These are phyloP conservation scores for Capsicum rhomboideum DNA, from an alignment of 257 asterid genomes.

Conservation along the genomic window DNA sequence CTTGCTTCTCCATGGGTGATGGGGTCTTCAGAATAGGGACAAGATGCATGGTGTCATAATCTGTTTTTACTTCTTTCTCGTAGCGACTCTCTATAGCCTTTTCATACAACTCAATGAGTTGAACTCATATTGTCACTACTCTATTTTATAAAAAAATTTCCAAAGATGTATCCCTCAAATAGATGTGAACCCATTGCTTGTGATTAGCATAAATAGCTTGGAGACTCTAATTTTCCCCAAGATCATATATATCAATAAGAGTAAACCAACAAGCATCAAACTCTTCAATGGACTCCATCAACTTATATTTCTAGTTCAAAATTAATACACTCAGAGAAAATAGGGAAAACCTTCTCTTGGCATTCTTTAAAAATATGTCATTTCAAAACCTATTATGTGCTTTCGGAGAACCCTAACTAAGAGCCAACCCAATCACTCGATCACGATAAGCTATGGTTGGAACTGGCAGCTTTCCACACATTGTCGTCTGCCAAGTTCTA, in stretches of 20 bases:
- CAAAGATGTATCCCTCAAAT: background rate
- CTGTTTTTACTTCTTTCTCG: slow-evolving; percentile 13
- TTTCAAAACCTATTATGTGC: slow-evolving; percentile 7
- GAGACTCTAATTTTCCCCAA: slow-evolving; percentile 6
- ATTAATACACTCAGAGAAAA: background rate
- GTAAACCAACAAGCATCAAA: slow-evolving; percentile 9
- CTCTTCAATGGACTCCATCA: slow-evolving; percentile 3
- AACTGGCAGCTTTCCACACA: slow-evolving; percentile 5
- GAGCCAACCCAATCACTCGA: slow-evolving; percentile 1
- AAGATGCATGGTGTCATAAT: slow-evolving; percentile 7
- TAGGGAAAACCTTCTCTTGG: slow-evolving; percentile 3
- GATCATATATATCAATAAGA: background rate
- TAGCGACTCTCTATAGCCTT: slow-evolving; percentile 7
- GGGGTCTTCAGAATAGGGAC: slow-evolving; percentile 10
- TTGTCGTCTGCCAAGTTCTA: slow-evolving; percentile 4
- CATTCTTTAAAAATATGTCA: slow-evolving; percentile 12
- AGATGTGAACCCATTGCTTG: slow-evolving; percentile 5
- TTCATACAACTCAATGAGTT: slow-evolving; percentile 2
- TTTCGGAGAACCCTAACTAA: background rate
- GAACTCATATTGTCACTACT: slow-evolving; percentile 8
- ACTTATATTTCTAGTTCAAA: slow-evolving; percentile 10
- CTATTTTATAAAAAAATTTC: background rate
- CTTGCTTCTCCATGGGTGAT: slow-evolving; percentile 24
- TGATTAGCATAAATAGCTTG: background rate
- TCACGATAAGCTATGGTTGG: slow-evolving; percentile 8